Conservation (phyloP, 257 asterid species). For the Rehmannia glutinosa region DNA sequence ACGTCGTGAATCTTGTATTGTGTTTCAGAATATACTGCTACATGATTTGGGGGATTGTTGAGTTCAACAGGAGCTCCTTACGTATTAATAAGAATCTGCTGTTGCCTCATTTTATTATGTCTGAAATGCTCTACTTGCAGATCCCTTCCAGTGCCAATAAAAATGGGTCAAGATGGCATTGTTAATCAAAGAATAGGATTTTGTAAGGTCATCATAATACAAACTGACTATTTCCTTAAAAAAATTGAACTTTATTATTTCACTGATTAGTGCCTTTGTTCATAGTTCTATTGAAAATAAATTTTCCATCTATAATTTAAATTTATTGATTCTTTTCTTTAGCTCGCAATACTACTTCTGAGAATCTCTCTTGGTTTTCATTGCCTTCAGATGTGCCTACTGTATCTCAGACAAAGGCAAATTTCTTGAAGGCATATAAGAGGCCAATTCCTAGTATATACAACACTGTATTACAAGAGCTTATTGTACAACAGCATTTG, state of each 20-base stretch:
- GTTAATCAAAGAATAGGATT: background rate
- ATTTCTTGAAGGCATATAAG: slow-evolving; percentile 76
- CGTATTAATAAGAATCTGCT: too few species aligned
- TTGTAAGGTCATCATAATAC: background rate
- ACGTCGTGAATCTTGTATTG: too few species aligned
- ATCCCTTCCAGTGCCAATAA: background rate
- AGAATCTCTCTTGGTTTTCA: background rate
- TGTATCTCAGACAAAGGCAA: slow-evolving; percentile 71
- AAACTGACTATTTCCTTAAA: background rate
- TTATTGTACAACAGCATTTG: slow-evolving; percentile 86
- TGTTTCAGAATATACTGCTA: background rate
- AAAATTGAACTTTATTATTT: too few species aligned
- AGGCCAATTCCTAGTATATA: slow-evolving; percentile 86
- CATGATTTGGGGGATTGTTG: background rate
- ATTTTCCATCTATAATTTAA: background rate
- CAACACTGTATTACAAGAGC: slow-evolving; percentile 76
- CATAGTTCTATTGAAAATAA: background rate
- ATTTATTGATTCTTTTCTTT: background rate
- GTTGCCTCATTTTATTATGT: background rate
- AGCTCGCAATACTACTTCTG: slow-evolving; percentile 4
- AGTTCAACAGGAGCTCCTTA: background rate
- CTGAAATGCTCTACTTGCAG: background rate
- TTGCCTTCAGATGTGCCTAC: slow-evolving; percentile 68
- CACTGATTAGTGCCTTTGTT: too few species aligned
- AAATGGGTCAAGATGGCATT: background rate